Evolutionary conservation across 2,329 filamentous ascomycete genomes (phyloP).

Genomic region (Phaeosphaeria sp.): DNA sequence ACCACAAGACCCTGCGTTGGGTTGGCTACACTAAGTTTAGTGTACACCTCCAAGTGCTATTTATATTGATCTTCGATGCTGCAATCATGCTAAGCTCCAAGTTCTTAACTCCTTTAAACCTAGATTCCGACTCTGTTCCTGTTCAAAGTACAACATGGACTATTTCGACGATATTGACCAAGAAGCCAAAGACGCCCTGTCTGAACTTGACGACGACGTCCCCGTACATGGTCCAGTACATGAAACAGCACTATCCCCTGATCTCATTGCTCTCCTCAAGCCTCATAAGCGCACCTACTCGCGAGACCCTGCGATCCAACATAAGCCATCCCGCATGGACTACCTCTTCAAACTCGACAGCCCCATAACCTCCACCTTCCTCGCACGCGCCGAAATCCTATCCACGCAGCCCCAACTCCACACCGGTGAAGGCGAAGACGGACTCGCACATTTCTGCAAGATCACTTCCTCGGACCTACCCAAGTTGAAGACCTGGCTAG

Average conservation of each 20-base stretch:
- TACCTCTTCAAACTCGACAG: neutral
- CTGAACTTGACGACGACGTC: neutral
- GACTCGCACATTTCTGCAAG: constrained; percentile 5
- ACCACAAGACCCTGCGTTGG: no score
- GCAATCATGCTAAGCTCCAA: no score
- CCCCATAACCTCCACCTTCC: neutral
- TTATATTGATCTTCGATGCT: no score
- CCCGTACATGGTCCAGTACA: neutral
- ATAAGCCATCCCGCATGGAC: neutral
- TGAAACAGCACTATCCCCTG: neutral
- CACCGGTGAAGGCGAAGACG: neutral
- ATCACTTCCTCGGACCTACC: neutral
- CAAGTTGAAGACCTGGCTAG: neutral
- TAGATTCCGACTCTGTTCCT: no score
- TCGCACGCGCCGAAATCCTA: constrained; percentile 1
- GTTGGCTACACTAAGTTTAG: neutral
- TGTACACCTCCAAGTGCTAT: no score
- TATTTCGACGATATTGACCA: constrained; percentile 4
- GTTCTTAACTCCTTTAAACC: no score
- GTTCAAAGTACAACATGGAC: constrained; percentile 2
- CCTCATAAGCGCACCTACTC: neutral
- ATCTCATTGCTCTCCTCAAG: neutral
- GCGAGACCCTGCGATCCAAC: neutral
- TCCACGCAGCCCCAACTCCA: neutral
- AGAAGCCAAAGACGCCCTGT: neutral